phyloP scores from a whole-genome alignment of 202 grass and related monocot species.

The Setaria italica region DNA sequence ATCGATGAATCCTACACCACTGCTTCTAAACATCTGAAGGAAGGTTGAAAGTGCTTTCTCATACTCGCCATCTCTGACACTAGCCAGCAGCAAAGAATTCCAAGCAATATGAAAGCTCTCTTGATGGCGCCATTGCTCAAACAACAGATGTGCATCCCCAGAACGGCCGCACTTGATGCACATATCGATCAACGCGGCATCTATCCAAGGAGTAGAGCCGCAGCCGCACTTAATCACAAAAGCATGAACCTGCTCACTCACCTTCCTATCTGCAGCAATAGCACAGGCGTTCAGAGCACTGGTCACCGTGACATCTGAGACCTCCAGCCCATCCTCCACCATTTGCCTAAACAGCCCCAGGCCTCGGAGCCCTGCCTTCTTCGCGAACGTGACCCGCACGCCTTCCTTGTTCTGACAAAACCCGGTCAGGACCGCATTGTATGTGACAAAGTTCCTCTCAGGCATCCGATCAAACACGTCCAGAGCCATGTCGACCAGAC shows the following conservation, averaged over 20 bases:
- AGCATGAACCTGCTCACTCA: conserved; percentile 81
- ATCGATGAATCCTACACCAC: conserved; percentile 55
- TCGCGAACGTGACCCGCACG: conserved; percentile 49
- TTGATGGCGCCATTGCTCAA: conserved; percentile 61
- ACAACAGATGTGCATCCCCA: conserved; percentile 67
- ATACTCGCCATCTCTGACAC: conserved; percentile 75
- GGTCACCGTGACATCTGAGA: conserved; percentile 71
- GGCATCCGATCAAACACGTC: conserved; percentile 82
- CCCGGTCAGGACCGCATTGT: conserved; percentile 81
- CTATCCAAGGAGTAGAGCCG: conserved; percentile 69
- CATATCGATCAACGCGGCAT: conserved; percentile 86
- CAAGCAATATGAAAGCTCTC: conserved; percentile 74
- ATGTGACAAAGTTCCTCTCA: conserved; percentile 70
- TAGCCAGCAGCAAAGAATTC: conserved; percentile 67
- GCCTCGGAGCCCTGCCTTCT: conserved; percentile 50
- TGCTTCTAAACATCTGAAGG: conserved; percentile 53
- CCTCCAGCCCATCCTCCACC: conserved; percentile 62
- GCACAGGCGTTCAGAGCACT: conserved; percentile 73
- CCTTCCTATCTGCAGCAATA: conserved; percentile 72
- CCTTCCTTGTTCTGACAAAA: conserved; percentile 78
- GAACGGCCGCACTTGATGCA: conserved; percentile 80
- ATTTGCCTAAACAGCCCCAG: conserved; percentile 69
- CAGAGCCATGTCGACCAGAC: conserved; percentile 66
- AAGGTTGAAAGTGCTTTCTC: conserved; percentile 67
- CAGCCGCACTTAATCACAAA: conserved; percentile 81